Base-by-base conservation (phyloP, 164 flowering plant species). In the Nelumbo lutea region DNA sequence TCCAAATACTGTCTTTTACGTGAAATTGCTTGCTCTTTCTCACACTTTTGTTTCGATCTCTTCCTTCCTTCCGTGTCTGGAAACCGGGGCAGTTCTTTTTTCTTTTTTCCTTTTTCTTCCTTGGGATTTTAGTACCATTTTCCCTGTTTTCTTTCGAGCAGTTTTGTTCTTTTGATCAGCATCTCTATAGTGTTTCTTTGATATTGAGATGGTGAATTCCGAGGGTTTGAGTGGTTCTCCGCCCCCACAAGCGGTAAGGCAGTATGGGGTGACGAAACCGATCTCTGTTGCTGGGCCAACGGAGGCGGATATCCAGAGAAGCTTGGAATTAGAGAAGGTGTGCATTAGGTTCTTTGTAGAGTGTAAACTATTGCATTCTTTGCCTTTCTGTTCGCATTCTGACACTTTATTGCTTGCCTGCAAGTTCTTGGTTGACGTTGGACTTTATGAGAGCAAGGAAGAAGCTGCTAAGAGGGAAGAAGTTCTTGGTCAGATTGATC, bases 221-320 rank as follows among this genome's bases (percentile, higher is more conserved):
- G 80, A 73, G 77, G 78, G 59, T 42, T 60, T 67, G 74, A 60
- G 64, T 38, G 81, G 69, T 42, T 77, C 84, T 42, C 69, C 80
- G 59, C 62, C 70, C 27, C 57, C 73, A 41, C 75, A 78, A 57
- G 50, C 76, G 75, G 75, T 70, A 66, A 86, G 79, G 82, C 85
- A 82, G 74, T 79, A 56, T 52, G 91, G 95, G 0, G 90, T 91
- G 71, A 87, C 94, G 56, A 85, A 81, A 53, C 91, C 96, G 10
- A 77, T 94, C 45, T 94, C 97, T 4, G 15, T 75, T 40, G 83
- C 96, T 4, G 93, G 92, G 27, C 97, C 98, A 0, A 74, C 76
- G 2, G 83, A 83, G 11, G 82, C 78, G 1, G 98, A 90, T 81
- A 9, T 81, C n/a, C 84, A 76, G 64, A 83, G 86, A 41, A 91